These are phyloP conservation scores for Phytophthora hibernalis DNA, from an alignment of 352 stramenopile genomes.

Conservation along the genomic window DNA sequence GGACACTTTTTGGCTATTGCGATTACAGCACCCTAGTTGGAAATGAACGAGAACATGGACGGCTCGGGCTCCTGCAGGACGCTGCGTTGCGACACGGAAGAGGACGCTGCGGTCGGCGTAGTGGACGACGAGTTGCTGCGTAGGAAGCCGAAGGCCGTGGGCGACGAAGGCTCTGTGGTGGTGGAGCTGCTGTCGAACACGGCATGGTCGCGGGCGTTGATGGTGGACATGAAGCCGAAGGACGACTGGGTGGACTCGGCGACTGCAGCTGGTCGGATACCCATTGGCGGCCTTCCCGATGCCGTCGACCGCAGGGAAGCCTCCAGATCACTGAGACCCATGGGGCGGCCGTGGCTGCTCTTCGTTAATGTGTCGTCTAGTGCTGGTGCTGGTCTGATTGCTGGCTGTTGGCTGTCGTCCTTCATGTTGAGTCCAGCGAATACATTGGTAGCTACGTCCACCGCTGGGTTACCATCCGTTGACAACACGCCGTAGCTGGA, in stretches of 20 bases:
- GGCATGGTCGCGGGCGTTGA: constrained; percentile 17
- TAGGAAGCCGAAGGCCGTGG: constrained; percentile 71
- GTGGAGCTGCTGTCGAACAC: constrained; percentile 42
- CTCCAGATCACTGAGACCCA: constrained; percentile 57
- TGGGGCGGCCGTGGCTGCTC: constrained; percentile 48
- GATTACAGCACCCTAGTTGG: constrained; percentile 35
- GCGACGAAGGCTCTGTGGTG: constrained; percentile 50
- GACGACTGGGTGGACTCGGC: constrained; percentile 47
- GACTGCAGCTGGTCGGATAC: constrained; percentile 1
- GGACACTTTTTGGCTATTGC: not conserved
- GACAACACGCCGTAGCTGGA: constrained; percentile 52
- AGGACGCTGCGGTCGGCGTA: constrained; percentile 36
- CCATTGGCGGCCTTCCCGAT: constrained; percentile 17
- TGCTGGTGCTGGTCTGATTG: constrained; percentile 22
- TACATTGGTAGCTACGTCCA: constrained; percentile 43
- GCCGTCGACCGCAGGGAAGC: constrained; percentile 43
- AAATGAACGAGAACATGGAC: constrained; percentile 77
- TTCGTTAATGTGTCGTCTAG: constrained; percentile 49
- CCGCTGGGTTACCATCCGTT: constrained; percentile 18
- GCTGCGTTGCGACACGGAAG: constrained; percentile 29
- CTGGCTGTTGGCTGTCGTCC: constrained; percentile 14
- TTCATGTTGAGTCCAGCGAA: constrained; percentile 68
- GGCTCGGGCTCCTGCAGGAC: constrained; percentile 35
- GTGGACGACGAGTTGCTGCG: constrained; percentile 41
- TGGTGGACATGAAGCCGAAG: constrained; percentile 61